Percentiles rank a stretch among this genome's conserved stretches.
phyloP scores from a whole-genome alignment of 148 eudicot genomes.

The Diospyros lotus region DNA sequence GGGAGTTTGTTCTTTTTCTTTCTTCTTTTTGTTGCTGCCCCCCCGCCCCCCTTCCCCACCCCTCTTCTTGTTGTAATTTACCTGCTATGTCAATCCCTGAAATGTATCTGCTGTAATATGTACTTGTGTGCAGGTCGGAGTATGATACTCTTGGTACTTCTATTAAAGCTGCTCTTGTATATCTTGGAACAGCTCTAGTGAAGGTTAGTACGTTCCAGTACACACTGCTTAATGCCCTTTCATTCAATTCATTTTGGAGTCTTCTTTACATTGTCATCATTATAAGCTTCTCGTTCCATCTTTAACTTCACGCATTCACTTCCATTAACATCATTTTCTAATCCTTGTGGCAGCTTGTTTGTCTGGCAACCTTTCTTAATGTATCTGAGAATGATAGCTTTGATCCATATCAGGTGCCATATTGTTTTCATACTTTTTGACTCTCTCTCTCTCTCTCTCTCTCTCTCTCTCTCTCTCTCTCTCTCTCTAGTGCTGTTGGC shows the following conservation, averaged over 20 bases:
- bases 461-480: not conserved
- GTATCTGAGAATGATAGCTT: conserved; percentile 81
- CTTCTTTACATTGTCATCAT: not conserved
- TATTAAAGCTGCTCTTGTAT: conserved; percentile 78
- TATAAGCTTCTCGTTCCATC: not conserved
- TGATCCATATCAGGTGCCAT: conserved; percentile 87
- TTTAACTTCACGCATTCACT: conserved; percentile 9
- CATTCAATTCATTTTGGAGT: not conserved
- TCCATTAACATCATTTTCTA: not conserved
- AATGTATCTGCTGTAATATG: conserved; percentile 3
- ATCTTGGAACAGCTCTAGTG: conserved; percentile 77
- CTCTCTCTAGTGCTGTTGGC: not conserved
- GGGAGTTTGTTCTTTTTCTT: too few relatives aligned
- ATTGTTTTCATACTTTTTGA: not conserved
- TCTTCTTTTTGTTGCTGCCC: too few relatives aligned
- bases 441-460: not conserved
- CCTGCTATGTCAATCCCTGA: not conserved
- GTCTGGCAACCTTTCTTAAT: conserved; percentile 92
- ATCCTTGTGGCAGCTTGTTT: conserved; percentile 66
- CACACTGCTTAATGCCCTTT: not conserved
- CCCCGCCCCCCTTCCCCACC: too few relatives aligned
- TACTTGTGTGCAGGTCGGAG: conserved; percentile 66
- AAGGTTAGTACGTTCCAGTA: conserved; percentile 48
- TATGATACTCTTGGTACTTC: conserved; percentile 96
- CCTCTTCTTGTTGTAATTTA: not conserved